Evolutionary conservation across 2,329 filamentous ascomycete genomes (phyloP).

Genomic region (Fusarium lyarnte): DNA sequence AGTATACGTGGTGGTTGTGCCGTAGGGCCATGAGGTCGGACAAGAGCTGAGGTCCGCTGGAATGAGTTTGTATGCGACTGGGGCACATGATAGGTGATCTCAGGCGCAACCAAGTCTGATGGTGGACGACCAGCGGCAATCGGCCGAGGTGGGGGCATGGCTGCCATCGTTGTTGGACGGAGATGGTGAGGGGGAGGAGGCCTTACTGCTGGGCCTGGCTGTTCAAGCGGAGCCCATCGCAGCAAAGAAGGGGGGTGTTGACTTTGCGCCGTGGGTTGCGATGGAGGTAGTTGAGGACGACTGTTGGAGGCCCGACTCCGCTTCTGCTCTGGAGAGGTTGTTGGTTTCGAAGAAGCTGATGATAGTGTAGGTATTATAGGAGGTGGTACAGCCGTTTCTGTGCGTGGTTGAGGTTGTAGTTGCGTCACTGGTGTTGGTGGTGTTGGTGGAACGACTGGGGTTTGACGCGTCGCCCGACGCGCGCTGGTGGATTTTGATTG

Average conservation of each 20-base stretch:
- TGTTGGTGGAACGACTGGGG: conserved; percentile 46
- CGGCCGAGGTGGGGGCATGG: conserved; percentile 25
- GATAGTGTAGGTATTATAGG: conserved; percentile 25
- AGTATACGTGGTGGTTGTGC: conserved; percentile 46
- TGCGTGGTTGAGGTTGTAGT: conserved; percentile 28
- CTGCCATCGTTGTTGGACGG: conserved; percentile 35
- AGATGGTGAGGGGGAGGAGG: background rate
- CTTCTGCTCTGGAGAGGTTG: conserved; percentile 30
- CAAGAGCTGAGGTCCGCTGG: conserved; percentile 44
- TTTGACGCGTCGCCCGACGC: conserved; percentile 55
- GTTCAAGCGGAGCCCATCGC: conserved; percentile 42
- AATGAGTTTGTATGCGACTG: conserved; percentile 44
- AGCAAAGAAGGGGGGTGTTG: conserved; percentile 31
- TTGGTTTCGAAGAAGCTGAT: conserved; percentile 3
- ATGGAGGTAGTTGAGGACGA: conserved; percentile 9
- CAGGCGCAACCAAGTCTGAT: conserved; percentile 52
- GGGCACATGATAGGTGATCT: conserved; percentile 53
- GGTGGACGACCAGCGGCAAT: conserved; percentile 38
- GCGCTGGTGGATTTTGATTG: conserved; percentile 38
- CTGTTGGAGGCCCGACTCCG: conserved; percentile 29
- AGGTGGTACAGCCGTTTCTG: conserved; percentile 28
- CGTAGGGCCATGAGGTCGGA: conserved; percentile 48
- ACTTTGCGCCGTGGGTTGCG: conserved; percentile 10
- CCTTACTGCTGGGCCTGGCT: conserved; percentile 28
- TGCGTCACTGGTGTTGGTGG: conserved; percentile 39